Base-by-base conservation (phyloP, 1,284 basidiomycete species). In the Pholiota adiposa region DNA sequence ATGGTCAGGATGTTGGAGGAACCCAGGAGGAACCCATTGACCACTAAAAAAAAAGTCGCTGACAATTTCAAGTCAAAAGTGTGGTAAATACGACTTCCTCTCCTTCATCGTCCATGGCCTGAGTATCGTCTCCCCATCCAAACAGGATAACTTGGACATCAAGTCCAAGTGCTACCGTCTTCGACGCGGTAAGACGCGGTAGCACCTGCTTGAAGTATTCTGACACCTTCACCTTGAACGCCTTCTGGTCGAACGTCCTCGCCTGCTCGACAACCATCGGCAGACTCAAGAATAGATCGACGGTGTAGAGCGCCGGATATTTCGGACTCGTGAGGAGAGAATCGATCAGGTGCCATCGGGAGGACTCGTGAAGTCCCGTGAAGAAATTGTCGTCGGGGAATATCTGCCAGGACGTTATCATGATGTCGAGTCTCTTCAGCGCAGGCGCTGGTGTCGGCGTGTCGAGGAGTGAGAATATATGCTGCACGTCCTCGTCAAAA, bases 401-500 rank as follows among this genome's bases (percentile, higher is more conserved):
- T 34, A 59, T 41, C 27, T 59, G 58, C 58, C 58, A 59, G n/a
- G 58, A 54, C 9, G 51, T 59, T 14, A 59, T 54, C 51, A 50
- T 54, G 36, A 59, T 54, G 14, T 54, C 52, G 33, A 59, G 33
- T 14, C 48, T 41, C 14, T 51, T 54, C 16, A 59, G 52, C 7
- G 58, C 19, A 1, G 48, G 18, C 2, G 58, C 58, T 11, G 51
- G 44, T 6, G 46, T 54, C 14, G 58, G 58, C 2, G 51, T 59
- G 33, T 54, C 46, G 21, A 59, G 43, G 12, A 59, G 44, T 14
- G 51, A 36, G 43, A 34, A 44, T 21, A 59, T 59, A 21, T 59
- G 58, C 49, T 59, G 52, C 4, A 59, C 51, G 52, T 54, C 58
- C 27, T 49, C 38, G 21, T 59, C 58, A 18, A 59, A 54, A 6